Base-by-base conservation (phyloP, 305 asterid genomes). In the Nicotiana rustica region DNA sequence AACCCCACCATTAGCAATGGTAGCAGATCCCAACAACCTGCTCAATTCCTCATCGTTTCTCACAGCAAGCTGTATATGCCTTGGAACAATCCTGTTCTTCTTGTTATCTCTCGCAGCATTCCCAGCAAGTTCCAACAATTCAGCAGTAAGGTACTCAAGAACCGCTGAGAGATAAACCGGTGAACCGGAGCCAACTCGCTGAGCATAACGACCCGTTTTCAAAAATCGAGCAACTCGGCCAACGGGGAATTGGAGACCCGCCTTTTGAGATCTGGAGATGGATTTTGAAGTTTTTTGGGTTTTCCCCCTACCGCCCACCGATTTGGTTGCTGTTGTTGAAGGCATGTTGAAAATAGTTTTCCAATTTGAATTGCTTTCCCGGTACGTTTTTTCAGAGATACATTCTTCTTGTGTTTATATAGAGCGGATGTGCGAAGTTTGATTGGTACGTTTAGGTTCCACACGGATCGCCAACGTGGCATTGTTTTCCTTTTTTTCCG, bases 101-200 rank as follows among this genome's bases (percentile, higher is more conserved):
- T 91, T 92, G 82, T 91, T 92, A 64, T 92, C 96, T 75, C 94
- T 91, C 6, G 97, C 95, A 1, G 97, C 94, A 77, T 91, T 92
- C 0, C 95, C 95, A 73, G 95, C 97, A 41, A 91, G 91, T 80
- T 91, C 95, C 56, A 91, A 81, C 19, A 91, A 88, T 85, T 88
- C 90, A 29, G 90, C 92, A 10, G 95, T 89, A 9, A 91, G 91
- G 17, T 91, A 91, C 17, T 91, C 95, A 8, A 91, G 93, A 18
- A 91, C 95, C 5, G 93, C 92, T 6, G 93, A 86, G 52, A 91
- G 91, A 55, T 90, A 91, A 8, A 91, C 92, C 0, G 95, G 95
- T 0, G 93, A 88, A 8, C 95, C 93, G 0, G 93, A 88, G 1
- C 95, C 92, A 4, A 90, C 92, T 62, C 95, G 89, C 85, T 91